Conservation (phyloP, 148 eudicot species). For the Amaranthus cruentus region DNA sequence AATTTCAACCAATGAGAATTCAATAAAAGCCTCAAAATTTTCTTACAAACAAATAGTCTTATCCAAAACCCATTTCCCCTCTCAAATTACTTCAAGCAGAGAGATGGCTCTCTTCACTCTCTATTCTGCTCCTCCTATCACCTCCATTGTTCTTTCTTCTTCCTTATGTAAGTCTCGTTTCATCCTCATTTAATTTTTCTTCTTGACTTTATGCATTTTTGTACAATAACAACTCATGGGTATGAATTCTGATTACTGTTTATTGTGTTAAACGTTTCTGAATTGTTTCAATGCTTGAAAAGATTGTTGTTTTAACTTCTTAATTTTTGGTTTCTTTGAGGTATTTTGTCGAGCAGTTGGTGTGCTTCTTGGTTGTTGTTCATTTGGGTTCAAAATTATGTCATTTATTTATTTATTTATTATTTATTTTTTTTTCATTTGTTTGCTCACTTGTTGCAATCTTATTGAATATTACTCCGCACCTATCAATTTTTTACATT, state of each 20-base stretch:
- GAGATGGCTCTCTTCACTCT: slow-evolving; percentile 29
- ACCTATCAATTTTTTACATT: neutral
- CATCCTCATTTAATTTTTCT: neutral
- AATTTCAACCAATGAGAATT: too few relatives aligned
- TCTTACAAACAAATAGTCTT: slow-evolving; percentile 6
- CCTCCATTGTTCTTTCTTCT: slow-evolving; percentile 13
- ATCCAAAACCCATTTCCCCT: slow-evolving; percentile 7
- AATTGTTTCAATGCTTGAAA: neutral
- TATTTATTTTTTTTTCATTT: neutral
- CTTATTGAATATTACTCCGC: neutral
- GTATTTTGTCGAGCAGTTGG: slow-evolving; percentile 28
- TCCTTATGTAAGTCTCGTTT: slow-evolving; percentile 3
- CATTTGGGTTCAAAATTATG: neutral
- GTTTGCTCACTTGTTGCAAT: neutral
- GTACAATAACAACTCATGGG: neutral
- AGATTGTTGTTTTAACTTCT: neutral
- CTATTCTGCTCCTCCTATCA: slow-evolving; percentile 11
- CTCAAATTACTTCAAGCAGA: neutral
- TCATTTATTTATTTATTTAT: neutral
- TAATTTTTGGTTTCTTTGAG: slow-evolving; percentile 6
- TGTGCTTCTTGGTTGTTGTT: slow-evolving; percentile 14
- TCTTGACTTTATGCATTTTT: neutral
- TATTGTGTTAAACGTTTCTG: neutral
- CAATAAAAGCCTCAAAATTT: too few relatives aligned
- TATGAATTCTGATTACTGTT: neutral